Evolutionary conservation across 352 stramenopile genomes (phyloP).

Genomic region (Globisporangium radiosum): DNA sequence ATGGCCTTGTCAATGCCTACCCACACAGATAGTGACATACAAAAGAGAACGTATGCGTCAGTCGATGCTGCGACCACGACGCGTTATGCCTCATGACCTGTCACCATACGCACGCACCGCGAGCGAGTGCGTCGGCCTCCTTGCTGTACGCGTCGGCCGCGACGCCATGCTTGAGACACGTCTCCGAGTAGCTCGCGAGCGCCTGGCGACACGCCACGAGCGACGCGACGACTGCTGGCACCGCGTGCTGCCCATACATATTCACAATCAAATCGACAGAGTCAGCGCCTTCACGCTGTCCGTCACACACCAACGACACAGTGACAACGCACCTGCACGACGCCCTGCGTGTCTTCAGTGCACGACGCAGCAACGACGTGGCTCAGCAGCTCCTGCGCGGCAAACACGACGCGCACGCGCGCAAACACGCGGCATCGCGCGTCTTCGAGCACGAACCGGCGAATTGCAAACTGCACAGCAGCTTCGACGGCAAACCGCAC

Average conservation of each 20-base stretch:
- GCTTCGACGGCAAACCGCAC: conserved; percentile 44
- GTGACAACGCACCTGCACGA: conserved; percentile 46
- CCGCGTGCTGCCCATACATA: conserved; percentile 38
- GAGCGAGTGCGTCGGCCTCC: conserved; percentile 47
- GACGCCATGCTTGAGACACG: conserved; percentile 53
- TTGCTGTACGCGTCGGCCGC: conserved; percentile 54
- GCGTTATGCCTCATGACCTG: background rate
- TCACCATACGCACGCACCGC: conserved; percentile 14
- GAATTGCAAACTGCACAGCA: conserved; percentile 48
- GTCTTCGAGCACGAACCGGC: conserved; percentile 48
- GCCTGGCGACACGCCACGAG: conserved; percentile 61
- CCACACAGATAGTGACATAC: background rate
- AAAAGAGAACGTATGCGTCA: background rate
- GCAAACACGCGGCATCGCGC: conserved; percentile 41
- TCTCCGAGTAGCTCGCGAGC: conserved; percentile 62
- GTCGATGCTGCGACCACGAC: background rate
- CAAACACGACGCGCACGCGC: conserved; percentile 32
- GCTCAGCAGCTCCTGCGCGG: conserved; percentile 44
- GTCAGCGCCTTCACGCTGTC: too few species aligned
- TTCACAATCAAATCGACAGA: background rate
- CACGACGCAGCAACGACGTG: conserved; percentile 51
- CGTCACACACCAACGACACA: conserved; percentile 2
- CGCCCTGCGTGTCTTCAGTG: conserved; percentile 53
- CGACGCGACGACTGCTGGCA: conserved; percentile 59
- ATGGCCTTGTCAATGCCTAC: conserved; percentile 72